Conservation (phyloP, 1,284 basidiomycete species). For the Ceratobasidium sp. region DNA sequence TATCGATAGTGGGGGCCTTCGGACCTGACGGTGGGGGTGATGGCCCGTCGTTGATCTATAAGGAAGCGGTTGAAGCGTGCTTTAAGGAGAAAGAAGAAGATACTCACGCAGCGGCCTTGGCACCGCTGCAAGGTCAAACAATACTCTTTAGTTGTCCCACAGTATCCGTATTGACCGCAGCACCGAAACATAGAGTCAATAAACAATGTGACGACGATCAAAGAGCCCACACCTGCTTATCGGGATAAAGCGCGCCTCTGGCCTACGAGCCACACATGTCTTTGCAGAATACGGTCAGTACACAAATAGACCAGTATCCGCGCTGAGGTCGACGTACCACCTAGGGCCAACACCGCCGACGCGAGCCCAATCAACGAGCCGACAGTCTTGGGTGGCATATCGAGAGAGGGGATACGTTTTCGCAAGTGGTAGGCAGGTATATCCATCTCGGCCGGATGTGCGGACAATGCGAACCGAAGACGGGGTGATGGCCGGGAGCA, state of each 20-base stretch:
- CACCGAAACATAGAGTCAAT: neutral
- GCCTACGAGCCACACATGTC: slow-evolving; percentile 15
- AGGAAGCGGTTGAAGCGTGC: neutral
- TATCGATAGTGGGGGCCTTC: slow-evolving; percentile 15
- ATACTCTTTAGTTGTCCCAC: slow-evolving; percentile 23
- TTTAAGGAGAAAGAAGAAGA: neutral
- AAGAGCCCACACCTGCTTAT: neutral
- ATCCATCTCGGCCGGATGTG: neutral
- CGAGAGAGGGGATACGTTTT: neutral
- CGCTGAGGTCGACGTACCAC: neutral
- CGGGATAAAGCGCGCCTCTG: slow-evolving; percentile 30
- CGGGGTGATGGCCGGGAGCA: neutral
- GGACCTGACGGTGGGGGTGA: slow-evolving; percentile 5
- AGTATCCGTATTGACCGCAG: slow-evolving; percentile 30
- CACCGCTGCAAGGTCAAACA: slow-evolving; percentile 35
- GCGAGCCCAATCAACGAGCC: neutral
- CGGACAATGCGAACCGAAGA: too few relatives aligned
- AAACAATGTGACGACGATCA: too few relatives aligned
- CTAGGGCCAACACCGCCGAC: neutral
- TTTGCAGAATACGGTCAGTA: neutral
- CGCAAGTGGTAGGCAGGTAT: neutral
- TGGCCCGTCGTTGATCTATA: slow-evolving; percentile 23
- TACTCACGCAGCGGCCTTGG: slow-evolving; percentile 29
- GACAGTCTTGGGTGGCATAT: neutral
- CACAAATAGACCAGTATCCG: too few relatives aligned